Base-by-base conservation (phyloP, 495 filamentous ascomycete species). In the Cercophora sp. region DNA sequence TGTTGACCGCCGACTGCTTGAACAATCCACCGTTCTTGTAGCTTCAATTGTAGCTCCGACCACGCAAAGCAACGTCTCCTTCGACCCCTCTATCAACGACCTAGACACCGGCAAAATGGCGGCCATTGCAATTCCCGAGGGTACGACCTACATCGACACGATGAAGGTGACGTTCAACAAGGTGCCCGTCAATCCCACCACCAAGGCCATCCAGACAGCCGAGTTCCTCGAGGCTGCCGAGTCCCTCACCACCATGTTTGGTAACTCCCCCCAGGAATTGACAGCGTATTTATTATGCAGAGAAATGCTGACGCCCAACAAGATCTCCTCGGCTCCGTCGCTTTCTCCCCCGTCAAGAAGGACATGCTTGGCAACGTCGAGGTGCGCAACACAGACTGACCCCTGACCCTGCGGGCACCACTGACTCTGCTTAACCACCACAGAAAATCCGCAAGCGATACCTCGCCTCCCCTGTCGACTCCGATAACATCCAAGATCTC, bases 161-260 rank as follows among this genome's bases (percentile, higher is more conserved):
- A 73, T 91, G 63, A 87, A 89, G 74, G 76, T 75, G 56, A 89
- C 85, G 59, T 98, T 97, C 71, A 77, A 77, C 49, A 81, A 88
- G 48, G 93, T 96, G 22, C 84, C 87, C 9, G 67, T 96, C 55
- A 80, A 87, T 57, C 73, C 77, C 50, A 76, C 70, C 52, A 85
- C 89, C 48, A 82, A 83, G 69, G 85, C 82, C 55, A 85, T 97
- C 59, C 66, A 79, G 8, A 97, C 94, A 23, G 79, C 76, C 59
- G 87, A 94, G 66, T 98, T 96, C 73, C 84, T 97, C 55, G 88
- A 94, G 32, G 94, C 94, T 46, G 82, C 88, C 39, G 89, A 96
- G 75, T 82, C 86, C 22, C 70, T 96, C 58, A 86, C 87, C 40
- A 83, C 82, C 36, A 79, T 98, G 29, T 97, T 98, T 64, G 89